Percentiles rank a stretch among this genome's conserved stretches.
These are phyloP conservation scores for Penicillium sp. DNA, from an alignment of 2,329 filamentous ascomycete genomes.

Conservation along the genomic window DNA sequence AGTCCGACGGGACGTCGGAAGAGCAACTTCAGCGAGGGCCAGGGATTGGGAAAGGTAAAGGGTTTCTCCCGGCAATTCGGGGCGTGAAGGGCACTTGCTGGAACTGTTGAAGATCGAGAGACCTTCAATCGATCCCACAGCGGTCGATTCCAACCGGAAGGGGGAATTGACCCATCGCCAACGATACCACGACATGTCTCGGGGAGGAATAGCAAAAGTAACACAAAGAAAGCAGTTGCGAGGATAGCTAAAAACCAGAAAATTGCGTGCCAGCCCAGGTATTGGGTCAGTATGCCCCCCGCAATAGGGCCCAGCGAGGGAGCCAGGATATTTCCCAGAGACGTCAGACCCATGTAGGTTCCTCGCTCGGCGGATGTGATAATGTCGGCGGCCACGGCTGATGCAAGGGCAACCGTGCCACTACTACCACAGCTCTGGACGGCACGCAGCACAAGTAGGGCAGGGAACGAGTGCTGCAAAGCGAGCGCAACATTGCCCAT, in stretches of 20 bases:
- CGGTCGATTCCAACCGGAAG: constrained; percentile 34
- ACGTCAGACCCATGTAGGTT: constrained; percentile 43
- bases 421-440: constrained; percentile 48
- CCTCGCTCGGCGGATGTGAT: constrained; percentile 45
- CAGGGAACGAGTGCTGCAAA: constrained; percentile 41
- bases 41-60: constrained; percentile 31
- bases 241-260: constrained; percentile 58
- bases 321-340: constrained; percentile 40
- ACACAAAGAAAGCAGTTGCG: constrained; percentile 31
- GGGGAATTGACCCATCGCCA: constrained; percentile 34
- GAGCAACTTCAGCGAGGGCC: constrained; percentile 36
- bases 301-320: constrained; percentile 55
- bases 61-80: background rate
- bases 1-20: constrained; percentile 33
- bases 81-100: background rate
- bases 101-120: background rate
- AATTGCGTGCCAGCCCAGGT: constrained; percentile 54
- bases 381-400: constrained; percentile 46
- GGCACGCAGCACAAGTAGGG: constrained; percentile 36
- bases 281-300: constrained; percentile 52
- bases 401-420: constrained; percentile 45
- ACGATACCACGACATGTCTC: constrained; percentile 41
- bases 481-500: constrained; percentile 45
- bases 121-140: constrained; percentile 15
- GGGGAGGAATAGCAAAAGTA: constrained; percentile 34